Percentiles rank a stretch among this genome's conserved stretches.
Evolutionary conservation across 2,329 filamentous ascomycete species (phyloP).

Genomic region (Exserohilum turcica): DNA sequence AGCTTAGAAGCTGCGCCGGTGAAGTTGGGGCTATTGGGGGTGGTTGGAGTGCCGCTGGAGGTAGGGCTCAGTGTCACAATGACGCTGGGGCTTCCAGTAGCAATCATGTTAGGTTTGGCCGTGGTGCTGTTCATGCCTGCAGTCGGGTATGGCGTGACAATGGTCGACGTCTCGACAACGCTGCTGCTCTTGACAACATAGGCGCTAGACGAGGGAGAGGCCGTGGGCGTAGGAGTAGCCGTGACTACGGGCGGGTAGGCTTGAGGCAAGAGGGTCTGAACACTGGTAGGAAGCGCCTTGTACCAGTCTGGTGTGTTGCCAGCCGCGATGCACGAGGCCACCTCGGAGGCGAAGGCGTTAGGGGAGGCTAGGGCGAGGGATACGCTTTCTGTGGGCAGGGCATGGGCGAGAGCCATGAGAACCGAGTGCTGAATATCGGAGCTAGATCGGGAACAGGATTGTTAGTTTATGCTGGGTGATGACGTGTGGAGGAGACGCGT

Average conservation of each 20-base stretch:
- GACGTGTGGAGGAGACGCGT: conserved; percentile 1
- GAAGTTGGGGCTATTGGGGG: conserved; percentile 14
- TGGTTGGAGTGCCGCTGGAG: conserved; percentile 12
- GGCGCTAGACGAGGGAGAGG: background rate
- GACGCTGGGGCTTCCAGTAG: conserved; percentile 7
- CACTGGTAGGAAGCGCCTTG: conserved; percentile 50
- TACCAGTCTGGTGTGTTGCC: conserved; percentile 54
- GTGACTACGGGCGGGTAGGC: conserved; percentile 36
- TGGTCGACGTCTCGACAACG: background rate
- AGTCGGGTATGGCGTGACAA: conserved; percentile 5
- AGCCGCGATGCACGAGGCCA: conserved; percentile 52
- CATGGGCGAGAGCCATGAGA: conserved; percentile 52
- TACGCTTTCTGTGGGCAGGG: conserved; percentile 50
- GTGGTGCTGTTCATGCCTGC: conserved; percentile 7
- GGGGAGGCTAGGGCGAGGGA: conserved; percentile 50
- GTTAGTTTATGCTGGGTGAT: conserved; percentile 12
- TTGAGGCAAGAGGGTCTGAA: conserved; percentile 51
- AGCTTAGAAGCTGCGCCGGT: conserved; percentile 41
- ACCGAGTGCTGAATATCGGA: conserved; percentile 44
- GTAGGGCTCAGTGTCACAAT: conserved; percentile 10
- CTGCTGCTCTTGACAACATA: conserved; percentile 8
- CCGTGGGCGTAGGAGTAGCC: conserved; percentile 23
- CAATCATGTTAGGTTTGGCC: conserved; percentile 14
- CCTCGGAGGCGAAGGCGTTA: conserved; percentile 48
- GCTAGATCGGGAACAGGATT: conserved; percentile 13